phyloP scores from a whole-genome alignment of 148 eudicot species.

The Rhododendron griersonianum region DNA sequence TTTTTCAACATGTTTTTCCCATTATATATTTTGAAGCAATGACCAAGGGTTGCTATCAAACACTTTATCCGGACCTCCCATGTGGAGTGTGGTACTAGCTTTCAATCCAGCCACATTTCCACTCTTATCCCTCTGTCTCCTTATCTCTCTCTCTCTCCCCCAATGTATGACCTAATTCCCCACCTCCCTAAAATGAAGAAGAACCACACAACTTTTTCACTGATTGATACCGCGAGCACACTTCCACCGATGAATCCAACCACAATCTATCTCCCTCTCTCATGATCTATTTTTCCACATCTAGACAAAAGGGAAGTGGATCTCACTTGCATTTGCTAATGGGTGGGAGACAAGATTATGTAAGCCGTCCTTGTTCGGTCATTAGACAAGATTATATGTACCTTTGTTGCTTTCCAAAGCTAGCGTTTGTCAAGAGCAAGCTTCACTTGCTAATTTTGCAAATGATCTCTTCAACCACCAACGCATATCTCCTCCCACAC shows the following conservation, averaged over 20 bases:
- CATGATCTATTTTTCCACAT: background rate
- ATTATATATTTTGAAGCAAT: too few species aligned
- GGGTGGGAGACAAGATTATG: background rate
- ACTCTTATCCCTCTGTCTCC: background rate
- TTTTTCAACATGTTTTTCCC: too few species aligned
- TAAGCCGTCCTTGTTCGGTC: background rate
- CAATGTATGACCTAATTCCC: background rate
- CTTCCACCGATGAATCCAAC: background rate
- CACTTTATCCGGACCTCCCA: background rate
- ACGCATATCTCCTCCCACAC: background rate
- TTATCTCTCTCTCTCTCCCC: background rate
- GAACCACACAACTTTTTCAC: background rate
- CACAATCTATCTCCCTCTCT: background rate
- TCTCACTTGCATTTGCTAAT: background rate
- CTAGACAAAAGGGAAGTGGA: background rate
- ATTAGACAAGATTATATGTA: too few species aligned
- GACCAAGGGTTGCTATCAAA: too few species aligned
- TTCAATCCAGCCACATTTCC: background rate
- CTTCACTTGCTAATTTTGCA: background rate
- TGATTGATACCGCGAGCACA: background rate
- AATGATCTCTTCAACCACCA: conserved; percentile 9
- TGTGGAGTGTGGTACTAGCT: background rate
- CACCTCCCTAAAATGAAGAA: too few species aligned
- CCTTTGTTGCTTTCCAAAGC: background rate
- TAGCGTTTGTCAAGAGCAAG: background rate